phyloP scores from a whole-genome alignment of 305 asterid species.

The Fraxinus greggii region DNA sequence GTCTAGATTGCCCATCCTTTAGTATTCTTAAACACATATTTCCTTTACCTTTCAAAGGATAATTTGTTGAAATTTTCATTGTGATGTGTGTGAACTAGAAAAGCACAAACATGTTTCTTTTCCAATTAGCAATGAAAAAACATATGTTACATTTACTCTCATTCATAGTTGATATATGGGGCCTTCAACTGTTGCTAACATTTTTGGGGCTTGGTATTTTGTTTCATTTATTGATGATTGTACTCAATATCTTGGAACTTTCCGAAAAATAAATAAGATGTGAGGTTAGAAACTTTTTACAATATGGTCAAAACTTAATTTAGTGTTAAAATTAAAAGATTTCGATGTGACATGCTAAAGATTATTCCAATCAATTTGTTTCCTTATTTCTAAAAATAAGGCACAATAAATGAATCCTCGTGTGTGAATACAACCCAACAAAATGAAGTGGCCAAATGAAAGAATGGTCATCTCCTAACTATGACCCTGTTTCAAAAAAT shows the following conservation, averaged over 20 bases:
- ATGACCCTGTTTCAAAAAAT: not conserved
- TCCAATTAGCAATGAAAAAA: not conserved
- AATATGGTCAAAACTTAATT: not conserved
- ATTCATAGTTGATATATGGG: not conserved
- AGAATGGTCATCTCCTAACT: not conserved
- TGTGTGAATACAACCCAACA: not conserved
- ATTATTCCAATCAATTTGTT: not conserved
- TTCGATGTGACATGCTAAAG: not conserved
- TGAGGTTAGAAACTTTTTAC: not conserved
- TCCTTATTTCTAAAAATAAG: not conserved
- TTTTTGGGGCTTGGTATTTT: not conserved
- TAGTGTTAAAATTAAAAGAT: not conserved
- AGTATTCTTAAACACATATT: not conserved
- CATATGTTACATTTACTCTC: not conserved
- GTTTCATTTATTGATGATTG: constrained; percentile 3
- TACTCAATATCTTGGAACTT: not conserved
- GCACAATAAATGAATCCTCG: not conserved
- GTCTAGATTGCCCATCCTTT: not conserved
- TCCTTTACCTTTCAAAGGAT: not conserved
- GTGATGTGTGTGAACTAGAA: not conserved
- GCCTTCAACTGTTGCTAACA: not conserved
- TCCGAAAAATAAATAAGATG: not conserved
- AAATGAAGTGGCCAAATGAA: not conserved
- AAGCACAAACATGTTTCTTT: not conserved
- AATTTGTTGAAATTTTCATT: not conserved